Evolutionary conservation across 768 basidiomycete species (phyloP).

Genomic region (Asterophora lycoperdoides): DNA sequence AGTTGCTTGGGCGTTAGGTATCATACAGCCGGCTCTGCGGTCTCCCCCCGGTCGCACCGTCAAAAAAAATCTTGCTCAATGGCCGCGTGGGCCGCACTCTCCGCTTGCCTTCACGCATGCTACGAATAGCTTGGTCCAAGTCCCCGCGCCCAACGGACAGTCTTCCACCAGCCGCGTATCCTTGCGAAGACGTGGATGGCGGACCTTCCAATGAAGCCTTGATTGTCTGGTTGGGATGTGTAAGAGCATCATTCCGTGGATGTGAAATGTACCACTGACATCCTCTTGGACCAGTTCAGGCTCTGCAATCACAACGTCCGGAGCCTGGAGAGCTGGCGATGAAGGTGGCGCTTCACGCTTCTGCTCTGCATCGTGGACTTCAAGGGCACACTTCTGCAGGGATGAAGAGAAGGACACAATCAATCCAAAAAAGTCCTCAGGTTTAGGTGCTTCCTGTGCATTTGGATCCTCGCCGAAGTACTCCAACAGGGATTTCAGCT

Average conservation of each 20-base stretch:
- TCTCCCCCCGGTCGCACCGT: constrained; percentile 41
- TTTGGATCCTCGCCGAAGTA: constrained; percentile 81
- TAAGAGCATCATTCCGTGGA: neutral
- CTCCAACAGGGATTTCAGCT: constrained; percentile 52
- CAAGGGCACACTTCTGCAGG: constrained; percentile 72
- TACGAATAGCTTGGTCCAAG: constrained; percentile 81
- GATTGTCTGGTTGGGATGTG: constrained; percentile 35
- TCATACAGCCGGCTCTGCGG: constrained; percentile 33
- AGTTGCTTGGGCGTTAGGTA: neutral
- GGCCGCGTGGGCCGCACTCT: constrained; percentile 48
- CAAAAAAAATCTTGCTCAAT: constrained; percentile 77
- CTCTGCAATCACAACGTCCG: constrained; percentile 20
- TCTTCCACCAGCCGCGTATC: constrained; percentile 34
- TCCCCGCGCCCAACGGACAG: constrained; percentile 71
- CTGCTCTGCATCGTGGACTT: constrained; percentile 51
- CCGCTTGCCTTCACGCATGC: constrained; percentile 64
- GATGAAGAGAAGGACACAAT: constrained; percentile 72
- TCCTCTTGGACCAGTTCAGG: constrained; percentile 15
- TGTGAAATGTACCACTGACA: constrained; percentile 14
- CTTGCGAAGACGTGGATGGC: constrained; percentile 33
- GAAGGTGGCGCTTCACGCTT: constrained; percentile 22
- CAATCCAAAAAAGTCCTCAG: constrained; percentile 79
- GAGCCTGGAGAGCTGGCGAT: constrained; percentile 18
- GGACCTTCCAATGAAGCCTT: constrained; percentile 32
- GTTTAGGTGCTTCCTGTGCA: constrained; percentile 58